Base-by-base conservation (phyloP, 2,329 filamentous ascomycete species). In the Apiospora pterosperma region DNA sequence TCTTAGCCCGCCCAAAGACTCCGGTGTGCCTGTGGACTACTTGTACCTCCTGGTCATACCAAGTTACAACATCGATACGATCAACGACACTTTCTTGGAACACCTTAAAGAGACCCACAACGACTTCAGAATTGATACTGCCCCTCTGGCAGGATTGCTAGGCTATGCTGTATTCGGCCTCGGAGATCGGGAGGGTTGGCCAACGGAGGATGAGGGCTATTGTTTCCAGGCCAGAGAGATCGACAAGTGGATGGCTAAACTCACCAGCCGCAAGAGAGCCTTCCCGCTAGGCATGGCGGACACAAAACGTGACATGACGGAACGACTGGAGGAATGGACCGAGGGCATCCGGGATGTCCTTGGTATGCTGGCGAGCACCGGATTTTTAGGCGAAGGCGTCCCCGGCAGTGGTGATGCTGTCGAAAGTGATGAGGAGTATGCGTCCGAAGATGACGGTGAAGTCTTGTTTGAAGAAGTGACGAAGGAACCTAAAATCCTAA, bases 231-330 rank as follows among this genome's bases (percentile, higher is more conserved):
- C 95, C 1, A 92, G 90, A 73, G 90, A 97, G 70, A 83, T 96
- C 3, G 95, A 99, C 75, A 93, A 89, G 75, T 98, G 96, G 95
- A 92, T 99, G 91, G 93, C 95, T n/a, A 96, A 93, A 75, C 79
- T 99, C 72, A 97, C 94, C 0, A 90, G 87, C 1, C 87, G 90
- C 67, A 97, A 95, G 79, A 85, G 94, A 74, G 94, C 93, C 0
- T 98, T 91, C 72, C 95, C 95, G 0, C 81, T 98, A 7, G 96
- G 96, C 5, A 90, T 95, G 84, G 93, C 91, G 2, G 93, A 98
- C 77, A 86, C 91, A 64, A 96, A 93, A 77, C 84, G 79, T n/a
- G 91, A 96, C 74, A 87, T 88, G 23, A 80, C 82, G 23, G 77
- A 85, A 60, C 83, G 91, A 31, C 76, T 98, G 63, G 78, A 84